phyloP scores from a whole-genome alignment of 345 rosid genomes.

The Aurinia saxatilis region DNA sequence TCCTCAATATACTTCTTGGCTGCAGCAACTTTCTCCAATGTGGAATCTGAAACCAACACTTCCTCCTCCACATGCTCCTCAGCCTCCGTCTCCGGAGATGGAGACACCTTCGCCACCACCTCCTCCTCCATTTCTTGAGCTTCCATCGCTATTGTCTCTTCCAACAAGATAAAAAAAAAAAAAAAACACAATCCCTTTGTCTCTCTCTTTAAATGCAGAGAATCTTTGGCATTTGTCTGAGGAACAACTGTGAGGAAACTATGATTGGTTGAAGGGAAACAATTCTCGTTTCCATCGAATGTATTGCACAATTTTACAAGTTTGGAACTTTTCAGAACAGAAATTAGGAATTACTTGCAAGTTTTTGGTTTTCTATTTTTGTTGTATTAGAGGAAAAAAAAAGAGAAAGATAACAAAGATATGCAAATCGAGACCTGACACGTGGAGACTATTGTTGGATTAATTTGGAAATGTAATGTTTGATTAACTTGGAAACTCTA shows the following conservation, averaged over 20 bases:
- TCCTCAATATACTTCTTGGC: constrained; percentile 91
- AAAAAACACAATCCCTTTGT: background rate
- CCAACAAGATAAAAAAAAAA: background rate
- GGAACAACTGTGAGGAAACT: background rate
- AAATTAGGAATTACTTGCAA: background rate
- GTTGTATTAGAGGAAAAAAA: background rate
- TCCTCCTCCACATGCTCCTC: constrained; percentile 37
- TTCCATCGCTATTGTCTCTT: constrained; percentile 34
- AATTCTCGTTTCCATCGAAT: constrained; percentile 1
- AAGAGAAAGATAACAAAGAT: background rate
- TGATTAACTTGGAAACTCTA: background rate
- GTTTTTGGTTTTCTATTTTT: constrained; percentile 19
- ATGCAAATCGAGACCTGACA: background rate
- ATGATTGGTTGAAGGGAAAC: constrained; percentile 1
- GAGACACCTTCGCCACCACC: constrained; percentile 5
- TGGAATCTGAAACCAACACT: constrained; percentile 49
- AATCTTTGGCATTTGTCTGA: background rate
- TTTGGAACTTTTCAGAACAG: no score
- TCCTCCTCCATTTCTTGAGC: constrained; percentile 13
- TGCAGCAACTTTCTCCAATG: constrained; percentile 80
- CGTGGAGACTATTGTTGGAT: background rate
- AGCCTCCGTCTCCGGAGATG: constrained; percentile 7
- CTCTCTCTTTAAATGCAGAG: constrained; percentile 15
- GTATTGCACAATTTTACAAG: background rate
- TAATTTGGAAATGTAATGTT: background rate